These are phyloP conservation scores for Drosera spatulata DNA, from an alignment of 179 eudicot genomes.

Conservation along the genomic window DNA sequence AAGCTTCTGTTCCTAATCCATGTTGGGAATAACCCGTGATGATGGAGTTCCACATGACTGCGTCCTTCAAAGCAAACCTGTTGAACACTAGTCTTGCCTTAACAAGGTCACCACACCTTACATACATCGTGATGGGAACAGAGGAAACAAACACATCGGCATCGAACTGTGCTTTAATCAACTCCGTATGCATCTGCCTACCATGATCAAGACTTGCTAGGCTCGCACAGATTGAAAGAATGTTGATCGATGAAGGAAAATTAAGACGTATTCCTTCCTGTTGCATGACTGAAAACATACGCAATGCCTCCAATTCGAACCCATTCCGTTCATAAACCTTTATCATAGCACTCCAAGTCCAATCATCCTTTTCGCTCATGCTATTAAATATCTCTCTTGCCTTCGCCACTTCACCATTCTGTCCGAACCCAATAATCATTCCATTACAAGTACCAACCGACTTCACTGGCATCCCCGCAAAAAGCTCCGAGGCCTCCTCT, in stretches of 20 bases:
- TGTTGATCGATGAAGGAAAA: slow-evolving; percentile 47
- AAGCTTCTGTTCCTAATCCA: slow-evolving; percentile 25
- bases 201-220: slow-evolving; percentile 54
- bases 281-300: slow-evolving; percentile 43
- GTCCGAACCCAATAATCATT: slow-evolving; percentile 32
- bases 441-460: slow-evolving; percentile 17
- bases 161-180: slow-evolving; percentile 32
- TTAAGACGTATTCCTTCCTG: slow-evolving; percentile 24
- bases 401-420: slow-evolving; percentile 37
- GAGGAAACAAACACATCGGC: slow-evolving; percentile 48
- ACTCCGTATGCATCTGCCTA: slow-evolving; percentile 47
- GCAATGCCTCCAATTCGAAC: slow-evolving; percentile 44
- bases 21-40: slow-evolving; percentile 35
- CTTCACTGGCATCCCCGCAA: slow-evolving; percentile 15
- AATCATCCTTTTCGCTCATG: slow-evolving; percentile 43
- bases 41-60: slow-evolving; percentile 33
- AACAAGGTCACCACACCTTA: slow-evolving; percentile 33
- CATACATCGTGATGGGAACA: slow-evolving; percentile 30
- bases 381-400: slow-evolving; percentile 39
- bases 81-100: slow-evolving; percentile 22
- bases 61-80: slow-evolving; percentile 13
- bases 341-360: slow-evolving; percentile 64
- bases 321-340: slow-evolving; percentile 51
- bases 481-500: slow-evolving; percentile 17
- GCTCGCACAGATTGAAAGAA: slow-evolving; percentile 55